Conservation (phyloP, 2,329 filamentous ascomycete species). For the Colletotrichum tanaceti region DNA sequence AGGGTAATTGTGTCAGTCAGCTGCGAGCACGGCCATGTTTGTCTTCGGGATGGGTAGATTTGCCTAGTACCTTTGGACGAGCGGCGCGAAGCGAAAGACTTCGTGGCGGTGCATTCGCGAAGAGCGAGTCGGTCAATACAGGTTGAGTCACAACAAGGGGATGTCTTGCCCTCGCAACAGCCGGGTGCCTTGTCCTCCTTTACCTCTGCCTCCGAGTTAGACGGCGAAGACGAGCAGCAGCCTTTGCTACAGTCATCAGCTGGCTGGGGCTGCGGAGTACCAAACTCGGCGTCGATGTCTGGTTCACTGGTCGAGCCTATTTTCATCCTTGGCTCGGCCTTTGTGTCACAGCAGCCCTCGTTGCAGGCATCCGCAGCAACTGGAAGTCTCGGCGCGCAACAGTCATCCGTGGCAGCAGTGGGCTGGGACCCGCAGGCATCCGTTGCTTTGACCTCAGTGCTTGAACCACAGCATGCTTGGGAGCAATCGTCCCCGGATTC, state of each 20-base stretch:
- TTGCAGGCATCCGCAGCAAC: neutral
- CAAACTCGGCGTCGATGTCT: neutral
- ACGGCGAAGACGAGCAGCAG: conserved; percentile 15
- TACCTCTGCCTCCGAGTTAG: neutral
- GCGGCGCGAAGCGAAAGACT: conserved; percentile 26
- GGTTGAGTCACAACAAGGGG: conserved; percentile 56
- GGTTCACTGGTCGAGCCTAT: neutral
- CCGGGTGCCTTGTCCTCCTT: conserved; percentile 38
- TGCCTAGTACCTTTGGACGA: conserved; percentile 2
- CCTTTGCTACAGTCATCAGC: conserved; percentile 15
- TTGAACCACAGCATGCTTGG: neutral
- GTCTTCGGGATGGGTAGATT: too few relatives aligned
- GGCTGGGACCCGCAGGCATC: neutral
- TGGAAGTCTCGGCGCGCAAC: neutral
- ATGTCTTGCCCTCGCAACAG: conserved; percentile 57
- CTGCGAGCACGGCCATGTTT: neutral
- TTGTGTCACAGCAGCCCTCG: neutral
- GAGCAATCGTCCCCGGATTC: neutral
- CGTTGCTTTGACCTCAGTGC: neutral
- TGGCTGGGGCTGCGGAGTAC: neutral
- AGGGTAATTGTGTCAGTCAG: conserved; percentile 17
- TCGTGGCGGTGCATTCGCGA: conserved; percentile 51
- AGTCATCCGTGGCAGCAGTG: neutral
- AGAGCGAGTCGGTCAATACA: conserved; percentile 59
- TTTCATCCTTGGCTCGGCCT: too few relatives aligned